Evolutionary conservation across 2,329 filamentous ascomycete genomes (phyloP), one percentile per base, ranked within the genome.

Genomic region (Botrytis tulipae): DNA sequence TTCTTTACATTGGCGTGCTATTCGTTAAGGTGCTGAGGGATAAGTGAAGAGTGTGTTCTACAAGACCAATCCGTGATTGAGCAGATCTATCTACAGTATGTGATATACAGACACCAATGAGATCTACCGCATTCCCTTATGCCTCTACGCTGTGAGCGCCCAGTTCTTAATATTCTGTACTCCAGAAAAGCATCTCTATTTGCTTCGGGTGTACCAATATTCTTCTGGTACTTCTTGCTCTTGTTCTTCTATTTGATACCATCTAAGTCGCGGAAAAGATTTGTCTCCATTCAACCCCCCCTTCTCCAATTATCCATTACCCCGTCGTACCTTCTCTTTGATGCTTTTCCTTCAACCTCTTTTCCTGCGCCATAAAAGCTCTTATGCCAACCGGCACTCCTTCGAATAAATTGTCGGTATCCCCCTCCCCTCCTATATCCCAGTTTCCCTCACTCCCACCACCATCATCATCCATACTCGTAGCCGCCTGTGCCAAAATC

Each of bases 281-380:
- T 65, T 8, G 25, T 22, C 44, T 57, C 60, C n/a, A 3, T 22
- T 16, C 10, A 8, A 44, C 32, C 25, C 12, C 12, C 32, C 32
- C n/a, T 44, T 70, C 68, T 61, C 1, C 37, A 32, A 14, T 6
- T 20, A 12, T 54, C 46, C 35, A 54, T 63, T 54, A 74, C 40
- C 76, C 74, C 69, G 48, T 70, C 3, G 76, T 76, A 9, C 86
- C 85, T 72, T 90, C 89, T 70, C 85, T 83, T 78, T 84, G 82
- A 81, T 95, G 93, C 82, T 89, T 92, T 82, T 93, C 87, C 82
- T 93, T 95, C 75, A 99, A 83, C 82, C 86, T 91, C 87, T 98
- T 98, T 85, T 99, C 96, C 74, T 92, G 94, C 85, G 92, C 94
- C 95, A 99, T 98, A 80, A 99, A 99, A 82, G 97, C 95, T 75